These are phyloP conservation scores for Rhizophagus prolifer DNA, from an alignment of 192 early-diverging fungal genomes.

Conservation along the genomic window DNA sequence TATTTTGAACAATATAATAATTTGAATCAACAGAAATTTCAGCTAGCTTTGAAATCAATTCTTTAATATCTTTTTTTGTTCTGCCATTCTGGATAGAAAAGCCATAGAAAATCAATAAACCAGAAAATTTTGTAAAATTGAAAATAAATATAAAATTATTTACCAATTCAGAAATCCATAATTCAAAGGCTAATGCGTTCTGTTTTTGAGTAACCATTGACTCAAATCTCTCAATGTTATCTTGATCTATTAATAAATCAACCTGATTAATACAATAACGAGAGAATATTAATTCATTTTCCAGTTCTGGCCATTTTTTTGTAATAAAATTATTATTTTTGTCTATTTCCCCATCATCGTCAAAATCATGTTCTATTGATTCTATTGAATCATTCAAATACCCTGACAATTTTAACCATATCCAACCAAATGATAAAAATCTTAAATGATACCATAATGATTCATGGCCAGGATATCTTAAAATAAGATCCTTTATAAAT, in stretches of 20 bases:
- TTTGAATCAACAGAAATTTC: neutral
- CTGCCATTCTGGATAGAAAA: neutral
- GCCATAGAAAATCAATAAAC: neutral
- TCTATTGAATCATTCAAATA: neutral
- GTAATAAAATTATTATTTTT: neutral
- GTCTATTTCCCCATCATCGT: neutral
- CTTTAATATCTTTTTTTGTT: neutral
- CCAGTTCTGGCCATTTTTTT: neutral
- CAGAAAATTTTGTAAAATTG: neutral
- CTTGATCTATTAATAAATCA: neutral
- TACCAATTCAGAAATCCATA: constrained; percentile 25
- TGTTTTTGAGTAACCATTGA: neutral
- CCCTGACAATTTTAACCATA: constrained; percentile 31
- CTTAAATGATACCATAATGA: constrained; percentile 54
- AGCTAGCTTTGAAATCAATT: neutral
- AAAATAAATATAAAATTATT: neutral
- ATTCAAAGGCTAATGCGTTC: constrained; percentile 3
- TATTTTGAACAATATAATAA: neutral
- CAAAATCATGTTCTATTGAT: too few relatives aligned
- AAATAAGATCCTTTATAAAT: constrained; percentile 33
- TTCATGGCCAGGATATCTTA: constrained; percentile 51
- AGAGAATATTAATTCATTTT: constrained; percentile 10
- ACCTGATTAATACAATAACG: neutral
- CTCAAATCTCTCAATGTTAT: neutral
- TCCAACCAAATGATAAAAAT: constrained; percentile 38